Base-by-base conservation (phyloP, 495 filamentous ascomycete genomes). In the Lophiostoma macrostomum region DNA sequence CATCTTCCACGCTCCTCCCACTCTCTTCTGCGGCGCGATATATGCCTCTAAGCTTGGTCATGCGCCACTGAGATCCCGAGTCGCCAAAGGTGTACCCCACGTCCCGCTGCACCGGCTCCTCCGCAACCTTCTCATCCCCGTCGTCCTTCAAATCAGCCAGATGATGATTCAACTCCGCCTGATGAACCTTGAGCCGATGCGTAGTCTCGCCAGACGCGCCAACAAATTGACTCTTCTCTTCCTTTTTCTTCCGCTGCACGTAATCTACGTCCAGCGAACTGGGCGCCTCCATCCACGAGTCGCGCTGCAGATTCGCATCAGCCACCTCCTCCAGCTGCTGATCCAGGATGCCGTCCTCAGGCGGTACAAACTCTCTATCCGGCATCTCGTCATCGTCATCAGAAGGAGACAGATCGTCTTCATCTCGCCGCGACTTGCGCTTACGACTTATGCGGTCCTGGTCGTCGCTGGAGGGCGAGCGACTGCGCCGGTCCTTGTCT, bases 221-320 rank as follows among this genome's bases (percentile, higher is more conserved):
- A 13, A 64, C 63, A 14, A 71, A 69, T 2, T 69, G 71, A 11
- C 67, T 66, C 53, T 80, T 75, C 6, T 65, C 58, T 5, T 74
- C 58, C 52, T 80, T 78, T 48, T 79, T 78, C 2, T 71, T 68
- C 50, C 82, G 80, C 38, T 91, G 86, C 27, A 87, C 83, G 65
- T 93, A 95, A 57, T 96, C 90, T 47, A 96, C 75, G 41, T 91
- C 88, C 14, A 90, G 66, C 0, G 81, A 81, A 5, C 85, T 86
- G 0, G 93, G 91, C 2, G 83, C 84, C 58, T 91, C 80, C 94
- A 98, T 98, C 93, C 93, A 98, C 4, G 86, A 80, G 70, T 96
- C 94, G 50, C 93, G 77, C 58, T 81, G 75, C 18, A 80, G 18
- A 30, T 61, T 59, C 13, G 50, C 37, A 14, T 60, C 50, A n/a